Evolutionary conservation across 345 rosid genomes (phyloP).

Genomic region (Clausena lansium): DNA sequence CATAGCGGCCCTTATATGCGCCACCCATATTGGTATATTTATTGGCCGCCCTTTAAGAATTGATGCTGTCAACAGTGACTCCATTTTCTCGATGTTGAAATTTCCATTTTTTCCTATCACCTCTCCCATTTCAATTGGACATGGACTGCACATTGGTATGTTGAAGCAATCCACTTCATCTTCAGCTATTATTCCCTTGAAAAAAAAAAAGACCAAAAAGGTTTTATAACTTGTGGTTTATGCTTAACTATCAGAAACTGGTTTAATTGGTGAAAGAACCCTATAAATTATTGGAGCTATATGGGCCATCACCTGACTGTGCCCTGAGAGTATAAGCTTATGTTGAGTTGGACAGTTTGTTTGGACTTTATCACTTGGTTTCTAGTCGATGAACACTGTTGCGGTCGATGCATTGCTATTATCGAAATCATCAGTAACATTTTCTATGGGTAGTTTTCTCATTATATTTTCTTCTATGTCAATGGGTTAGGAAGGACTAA

Average conservation of each 20-base stretch:
- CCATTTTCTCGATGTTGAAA: conserved; percentile 25
- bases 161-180: conserved; percentile 36
- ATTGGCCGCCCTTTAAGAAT: not conserved
- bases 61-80: not conserved
- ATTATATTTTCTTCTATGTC: not conserved
- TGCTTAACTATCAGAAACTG: conserved; percentile 3
- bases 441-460: not conserved
- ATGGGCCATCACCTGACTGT: conserved; percentile 11
- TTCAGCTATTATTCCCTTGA: conserved; percentile 37
- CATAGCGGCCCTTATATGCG: conserved; percentile 10
- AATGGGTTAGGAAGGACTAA: not conserved
- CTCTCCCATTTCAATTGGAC: conserved; percentile 19
- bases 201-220: not conserved
- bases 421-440: not conserved
- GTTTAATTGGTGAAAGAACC: too few relatives aligned
- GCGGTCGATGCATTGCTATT: not conserved
- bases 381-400: not conserved
- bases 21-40: not conserved
- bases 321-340: not conserved
- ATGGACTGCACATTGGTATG: conserved; percentile 28
- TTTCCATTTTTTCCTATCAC: conserved; percentile 23
- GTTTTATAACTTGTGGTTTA: not conserved
- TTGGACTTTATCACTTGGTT: not conserved
- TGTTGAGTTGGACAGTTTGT: not conserved
- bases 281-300: too few relatives aligned